Conservation (phyloP, 2,329 filamentous ascomycete genomes). For the Colletotrichum sp. region DNA sequence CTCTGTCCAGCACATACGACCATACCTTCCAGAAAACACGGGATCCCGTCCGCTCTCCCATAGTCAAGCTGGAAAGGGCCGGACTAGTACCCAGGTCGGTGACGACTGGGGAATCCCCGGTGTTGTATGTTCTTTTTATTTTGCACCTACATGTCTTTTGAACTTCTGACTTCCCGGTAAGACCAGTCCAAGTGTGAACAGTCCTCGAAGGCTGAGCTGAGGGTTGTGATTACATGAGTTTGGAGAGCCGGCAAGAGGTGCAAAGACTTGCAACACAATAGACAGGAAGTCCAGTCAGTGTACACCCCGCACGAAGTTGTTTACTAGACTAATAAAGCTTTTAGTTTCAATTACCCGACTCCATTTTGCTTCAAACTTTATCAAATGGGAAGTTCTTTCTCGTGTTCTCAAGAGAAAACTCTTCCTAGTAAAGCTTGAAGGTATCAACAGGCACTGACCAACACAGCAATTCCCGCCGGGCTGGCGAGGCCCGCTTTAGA, state of each 20-base stretch:
- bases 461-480: not conserved
- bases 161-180: not conserved
- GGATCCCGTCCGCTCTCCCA: slow-evolving; percentile 25
- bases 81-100: slow-evolving; percentile 21
- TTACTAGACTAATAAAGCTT: not conserved
- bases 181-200: not conserved
- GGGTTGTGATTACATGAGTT: not conserved
- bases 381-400: not conserved
- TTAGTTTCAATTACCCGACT: not conserved
- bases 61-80: slow-evolving; percentile 19
- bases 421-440: not conserved
- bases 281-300: not conserved
- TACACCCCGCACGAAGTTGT: fast-evolving
- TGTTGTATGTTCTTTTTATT: slow-evolving; percentile 11
- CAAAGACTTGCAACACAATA: not conserved
- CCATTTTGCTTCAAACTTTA: not conserved
- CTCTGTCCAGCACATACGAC: slow-evolving; percentile 8
- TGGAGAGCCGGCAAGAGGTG: not conserved
- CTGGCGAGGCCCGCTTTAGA: not conserved
- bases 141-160: not conserved
- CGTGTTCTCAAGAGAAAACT: not conserved
- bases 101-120: slow-evolving; percentile 19
- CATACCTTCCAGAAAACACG: slow-evolving; percentile 19
- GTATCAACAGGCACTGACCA: not conserved
- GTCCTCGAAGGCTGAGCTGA: not conserved